Base-by-base conservation (phyloP, 2,329 filamentous ascomycete genomes). In the Paraphaeosphaeria minitans region DNA sequence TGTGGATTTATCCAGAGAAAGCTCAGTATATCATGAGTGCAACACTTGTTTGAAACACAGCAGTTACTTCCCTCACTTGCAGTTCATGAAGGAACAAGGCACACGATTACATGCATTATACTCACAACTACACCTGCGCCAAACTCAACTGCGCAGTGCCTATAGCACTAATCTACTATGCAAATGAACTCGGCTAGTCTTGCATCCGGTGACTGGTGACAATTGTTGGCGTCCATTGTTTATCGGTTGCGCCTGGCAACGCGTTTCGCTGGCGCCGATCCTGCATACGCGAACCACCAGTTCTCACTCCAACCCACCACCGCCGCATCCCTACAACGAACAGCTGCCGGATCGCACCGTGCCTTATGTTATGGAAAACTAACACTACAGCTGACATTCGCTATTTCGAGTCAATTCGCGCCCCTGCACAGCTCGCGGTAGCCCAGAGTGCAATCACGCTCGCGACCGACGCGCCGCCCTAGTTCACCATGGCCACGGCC, bases 291-390 rank as follows among this genome's bases (percentile, higher is more conserved):
- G 61, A 61, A 58, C 61, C 58, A 63, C 53, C 59, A 59, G 66
- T 65, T 65, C 50, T 67, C 63, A 51, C 45, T 46, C 60, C 65
- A 66, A 56, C 58, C 60, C 58, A 59, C 67, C 60, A 64, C 63
- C 64, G 65, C 63, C 64, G 67, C 71, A 75, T 76, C 69, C 62
- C 72, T 75, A 75, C 70, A 59, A 68, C 70, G 60, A 74, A 63
- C 70, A 72, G 65, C 68, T 60, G 62, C 66, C 66, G 65, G 39
- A 55, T 60, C 37, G 58, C 57, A 66, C 65, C 65, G 69, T 67
- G 64, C 73, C 70, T 74, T 72, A 76, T 73, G 72, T 69, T 69
- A 73, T 77, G 74, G 71, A 71, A 70, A 72, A 72, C 69, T 74
- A 74, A 75, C 68, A 70, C 62, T 65, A 69, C 62, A 68, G 70